These are phyloP conservation scores for Pseudomicrostroma phylloplanum DNA, from an alignment of 1,284 basidiomycete genomes.

Conservation along the genomic window DNA sequence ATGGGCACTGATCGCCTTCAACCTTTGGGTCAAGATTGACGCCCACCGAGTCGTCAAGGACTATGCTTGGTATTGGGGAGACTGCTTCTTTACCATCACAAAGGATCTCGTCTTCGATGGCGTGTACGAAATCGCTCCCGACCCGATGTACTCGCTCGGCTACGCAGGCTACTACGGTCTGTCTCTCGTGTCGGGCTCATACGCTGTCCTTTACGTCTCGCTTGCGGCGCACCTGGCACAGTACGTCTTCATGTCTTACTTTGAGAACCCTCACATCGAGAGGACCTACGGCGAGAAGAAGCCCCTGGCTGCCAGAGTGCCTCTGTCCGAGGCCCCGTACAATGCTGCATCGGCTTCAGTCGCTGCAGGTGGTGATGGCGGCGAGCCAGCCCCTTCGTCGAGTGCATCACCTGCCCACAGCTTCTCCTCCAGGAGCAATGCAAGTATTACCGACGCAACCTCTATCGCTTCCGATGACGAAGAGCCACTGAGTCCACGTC, in stretches of 20 bases:
- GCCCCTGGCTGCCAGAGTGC: conserved; percentile 24
- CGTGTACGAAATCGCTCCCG: conserved; percentile 82
- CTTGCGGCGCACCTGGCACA: conserved; percentile 87
- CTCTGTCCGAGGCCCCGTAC: conserved; percentile 26
- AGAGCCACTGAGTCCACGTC: not conserved
- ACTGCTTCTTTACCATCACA: conserved; percentile 76
- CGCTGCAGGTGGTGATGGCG: conserved; percentile 9
- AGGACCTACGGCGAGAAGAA: conserved; percentile 44
- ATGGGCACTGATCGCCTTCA: conserved; percentile 79
- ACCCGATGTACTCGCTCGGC: conserved; percentile 62
- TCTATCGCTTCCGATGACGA: not conserved
- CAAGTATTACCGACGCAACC: conserved; percentile 1
- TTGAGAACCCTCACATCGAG: conserved; percentile 83
- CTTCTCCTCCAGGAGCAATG: conserved; percentile 1
- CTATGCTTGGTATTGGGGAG: conserved; percentile 84
- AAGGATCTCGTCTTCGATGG: conserved; percentile 88
- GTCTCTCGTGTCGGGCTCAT: conserved; percentile 79
- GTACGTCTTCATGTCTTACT: conserved; percentile 90
- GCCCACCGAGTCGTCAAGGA: conserved; percentile 91
- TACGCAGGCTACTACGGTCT: conserved; percentile 74
- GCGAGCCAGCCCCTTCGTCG: not conserved
- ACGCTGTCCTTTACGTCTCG: conserved; percentile 84
- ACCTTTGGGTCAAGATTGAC: conserved; percentile 97
- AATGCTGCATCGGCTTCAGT: conserved; percentile 36
- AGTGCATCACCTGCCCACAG: not conserved